These are phyloP conservation scores for Fusarium algeriense DNA, from an alignment of 2,329 filamentous ascomycete species.

Conservation along the genomic window DNA sequence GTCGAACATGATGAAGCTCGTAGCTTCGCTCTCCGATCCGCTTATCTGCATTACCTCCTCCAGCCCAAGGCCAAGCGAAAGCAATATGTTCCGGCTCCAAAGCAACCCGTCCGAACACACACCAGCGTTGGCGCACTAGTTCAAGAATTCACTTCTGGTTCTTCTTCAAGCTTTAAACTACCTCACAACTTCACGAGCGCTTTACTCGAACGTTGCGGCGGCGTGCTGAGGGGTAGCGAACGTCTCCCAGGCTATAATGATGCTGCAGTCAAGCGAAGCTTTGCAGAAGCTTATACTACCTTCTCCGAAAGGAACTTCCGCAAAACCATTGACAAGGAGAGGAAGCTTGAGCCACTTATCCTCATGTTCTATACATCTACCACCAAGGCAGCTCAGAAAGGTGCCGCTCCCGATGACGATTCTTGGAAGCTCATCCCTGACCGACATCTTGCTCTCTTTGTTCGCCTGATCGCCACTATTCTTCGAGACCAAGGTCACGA, in stretches of 20 bases:
- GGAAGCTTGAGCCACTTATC: constrained; percentile 90
- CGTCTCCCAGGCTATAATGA: constrained; percentile 90
- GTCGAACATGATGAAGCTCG: constrained; percentile 85
- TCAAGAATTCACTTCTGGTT: constrained; percentile 79
- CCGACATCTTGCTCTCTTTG: constrained; percentile 92
- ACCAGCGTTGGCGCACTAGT: constrained; percentile 87
- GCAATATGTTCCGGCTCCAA: constrained; percentile 80
- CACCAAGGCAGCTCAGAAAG: constrained; percentile 85
- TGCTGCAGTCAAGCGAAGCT: constrained; percentile 89
- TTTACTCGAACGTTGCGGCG: constrained; percentile 79
- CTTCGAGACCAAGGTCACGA: constrained; percentile 87
- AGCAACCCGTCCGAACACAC: constrained; percentile 71
- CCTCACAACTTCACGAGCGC: constrained; percentile 66
- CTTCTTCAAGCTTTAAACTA: constrained; percentile 65
- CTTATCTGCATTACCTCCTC: constrained; percentile 92
- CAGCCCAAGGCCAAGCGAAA: constrained; percentile 91
- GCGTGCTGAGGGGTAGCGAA: constrained; percentile 85
- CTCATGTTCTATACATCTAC: constrained; percentile 97
- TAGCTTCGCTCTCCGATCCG: constrained; percentile 88
- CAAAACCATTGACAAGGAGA: constrained; percentile 92
- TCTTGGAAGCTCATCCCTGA: constrained; percentile 93
- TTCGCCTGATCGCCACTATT: constrained; percentile 84
- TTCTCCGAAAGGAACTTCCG: constrained; percentile 91
- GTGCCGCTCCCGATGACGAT: constrained; percentile 81
- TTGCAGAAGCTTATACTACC: constrained; percentile 92